Conservation (phyloP, 371 early-diverging fungal species). For the Actinomucor elegans region DNA sequence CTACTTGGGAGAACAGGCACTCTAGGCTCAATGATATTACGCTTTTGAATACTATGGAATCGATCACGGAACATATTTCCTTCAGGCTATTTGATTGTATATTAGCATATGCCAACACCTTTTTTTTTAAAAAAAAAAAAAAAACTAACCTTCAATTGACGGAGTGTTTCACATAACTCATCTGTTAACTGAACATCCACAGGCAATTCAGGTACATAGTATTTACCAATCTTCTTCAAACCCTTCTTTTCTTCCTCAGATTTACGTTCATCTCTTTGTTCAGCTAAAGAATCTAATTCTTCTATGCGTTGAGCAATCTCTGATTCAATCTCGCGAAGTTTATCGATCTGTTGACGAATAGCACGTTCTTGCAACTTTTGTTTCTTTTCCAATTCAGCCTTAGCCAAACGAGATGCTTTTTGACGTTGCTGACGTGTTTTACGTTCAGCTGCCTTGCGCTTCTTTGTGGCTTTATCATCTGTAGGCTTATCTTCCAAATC, state of each 20-base stretch:
- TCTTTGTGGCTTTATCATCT: slow-evolving; percentile 42
- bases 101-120: too few species aligned
- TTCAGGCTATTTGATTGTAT: too few species aligned
- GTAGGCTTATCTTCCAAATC: slow-evolving; percentile 29
- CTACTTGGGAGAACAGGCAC: slow-evolving; percentile 48
- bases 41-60: slow-evolving; percentile 80
- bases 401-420: slow-evolving; percentile 26
- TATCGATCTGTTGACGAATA: slow-evolving; percentile 57
- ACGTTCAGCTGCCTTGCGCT: slow-evolving; percentile 43
- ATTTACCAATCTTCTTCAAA: slow-evolving; percentile 48
- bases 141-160: slow-evolving; percentile 52
- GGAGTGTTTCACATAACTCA: slow-evolving; percentile 57
- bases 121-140: background rate
- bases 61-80: slow-evolving; percentile 83
- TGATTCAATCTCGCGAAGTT: slow-evolving; percentile 48
- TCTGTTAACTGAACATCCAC: slow-evolving; percentile 61
- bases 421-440: slow-evolving; percentile 39
- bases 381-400: slow-evolving; percentile 17
- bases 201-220: slow-evolving; percentile 44
- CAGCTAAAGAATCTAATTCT: slow-evolving; percentile 37
- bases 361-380: slow-evolving; percentile 47
- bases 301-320: slow-evolving; percentile 41
- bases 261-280: slow-evolving; percentile 42
- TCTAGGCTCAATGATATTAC: slow-evolving; percentile 87
- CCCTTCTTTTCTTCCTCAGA: slow-evolving; percentile 49